These are phyloP conservation scores for Moniliophthora roreri DNA, from an alignment of 1,284 basidiomycete species.

Conservation along the genomic window DNA sequence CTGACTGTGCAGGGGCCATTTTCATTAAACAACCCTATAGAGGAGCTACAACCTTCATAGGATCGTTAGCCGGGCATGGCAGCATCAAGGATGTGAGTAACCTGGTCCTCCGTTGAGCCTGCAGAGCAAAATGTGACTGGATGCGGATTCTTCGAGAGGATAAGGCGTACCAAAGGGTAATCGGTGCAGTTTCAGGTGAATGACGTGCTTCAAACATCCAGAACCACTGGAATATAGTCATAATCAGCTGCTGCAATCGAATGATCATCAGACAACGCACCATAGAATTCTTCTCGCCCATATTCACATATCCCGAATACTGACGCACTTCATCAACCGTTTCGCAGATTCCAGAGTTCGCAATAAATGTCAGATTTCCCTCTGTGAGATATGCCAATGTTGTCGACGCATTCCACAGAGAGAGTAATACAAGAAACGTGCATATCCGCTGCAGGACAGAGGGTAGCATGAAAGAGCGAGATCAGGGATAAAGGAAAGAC, in stretches of 20 bases:
- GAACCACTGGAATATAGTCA: constrained; percentile 31
- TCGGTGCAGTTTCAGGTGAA: constrained; percentile 35
- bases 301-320: constrained; percentile 43
- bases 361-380: constrained; percentile 23
- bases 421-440: too few relatives aligned
- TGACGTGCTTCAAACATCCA: constrained; percentile 44
- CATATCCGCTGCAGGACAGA: too few relatives aligned
- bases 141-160: constrained; percentile 7
- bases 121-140: too few relatives aligned
- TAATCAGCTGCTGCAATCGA: constrained; percentile 10
- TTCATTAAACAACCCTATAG: constrained; percentile 50
- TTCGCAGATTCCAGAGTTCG: constrained; percentile 47
- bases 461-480: too few relatives aligned
- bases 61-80: too few relatives aligned
- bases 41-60: too few relatives aligned
- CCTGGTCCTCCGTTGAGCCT: constrained; percentile 46
- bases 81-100: too few relatives aligned
- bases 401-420: too few relatives aligned
- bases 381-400: not conserved
- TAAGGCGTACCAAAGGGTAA: constrained; percentile 34
- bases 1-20: constrained; percentile 46
- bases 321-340: constrained; percentile 43
- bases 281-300: constrained; percentile 35
- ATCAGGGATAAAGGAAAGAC: too few relatives aligned
- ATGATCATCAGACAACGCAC: constrained; percentile 19